A percentile compares a stretch with the other conserved stretches of the same genome.
Conservation (phyloP, 2,329 filamentous ascomycete genomes). For the Cladophialophora bantiana region DNA sequence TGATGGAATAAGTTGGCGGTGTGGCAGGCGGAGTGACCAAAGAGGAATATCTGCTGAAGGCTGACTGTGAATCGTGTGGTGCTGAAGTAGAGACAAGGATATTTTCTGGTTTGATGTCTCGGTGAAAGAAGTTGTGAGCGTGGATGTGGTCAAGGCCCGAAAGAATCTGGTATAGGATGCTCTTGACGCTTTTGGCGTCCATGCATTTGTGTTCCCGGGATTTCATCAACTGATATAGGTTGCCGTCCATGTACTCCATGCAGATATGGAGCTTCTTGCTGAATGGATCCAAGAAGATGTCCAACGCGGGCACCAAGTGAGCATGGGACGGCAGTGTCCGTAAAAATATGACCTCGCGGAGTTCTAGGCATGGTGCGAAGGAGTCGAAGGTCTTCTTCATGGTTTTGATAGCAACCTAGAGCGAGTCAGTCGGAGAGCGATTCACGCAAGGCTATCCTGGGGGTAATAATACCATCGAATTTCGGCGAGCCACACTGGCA, state of each 20-base stretch:
- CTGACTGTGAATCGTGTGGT: slow-evolving; percentile 78
- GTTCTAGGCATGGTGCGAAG: slow-evolving; percentile 85
- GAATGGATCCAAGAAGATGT: slow-evolving; percentile 97
- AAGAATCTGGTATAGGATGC: slow-evolving; percentile 96
- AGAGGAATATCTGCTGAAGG: slow-evolving; percentile 91
- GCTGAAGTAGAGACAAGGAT: slow-evolving; percentile 94
- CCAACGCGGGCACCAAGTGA: slow-evolving; percentile 94
- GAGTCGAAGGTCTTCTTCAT: slow-evolving; percentile 99
- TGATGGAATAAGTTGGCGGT: slow-evolving; percentile 91
- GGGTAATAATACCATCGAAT: slow-evolving; percentile 75
- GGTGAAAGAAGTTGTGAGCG: slow-evolving; percentile 95
- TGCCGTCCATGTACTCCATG: slow-evolving; percentile 99
- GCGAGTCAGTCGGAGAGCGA: slow-evolving; percentile 32
- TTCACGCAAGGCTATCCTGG: not conserved
- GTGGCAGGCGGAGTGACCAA: slow-evolving; percentile 94
- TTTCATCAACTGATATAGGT: slow-evolving; percentile 99
- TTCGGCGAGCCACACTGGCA: slow-evolving; percentile 83
- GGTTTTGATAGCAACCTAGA: slow-evolving; percentile 95
- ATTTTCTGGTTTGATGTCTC: slow-evolving; percentile 99
- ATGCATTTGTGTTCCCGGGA: slow-evolving; percentile 92
- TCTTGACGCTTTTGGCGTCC: slow-evolving; percentile 92
- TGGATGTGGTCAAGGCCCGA: slow-evolving; percentile 97
- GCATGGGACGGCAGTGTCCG: slow-evolving; percentile 84
- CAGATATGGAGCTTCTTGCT: slow-evolving; percentile 96
- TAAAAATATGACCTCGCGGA: slow-evolving; percentile 96